Percentiles rank a stretch among this genome's conserved stretches.
These are phyloP conservation scores for Rhodotorula babjevae DNA, from an alignment of 768 basidiomycete genomes.

Conservation along the genomic window DNA sequence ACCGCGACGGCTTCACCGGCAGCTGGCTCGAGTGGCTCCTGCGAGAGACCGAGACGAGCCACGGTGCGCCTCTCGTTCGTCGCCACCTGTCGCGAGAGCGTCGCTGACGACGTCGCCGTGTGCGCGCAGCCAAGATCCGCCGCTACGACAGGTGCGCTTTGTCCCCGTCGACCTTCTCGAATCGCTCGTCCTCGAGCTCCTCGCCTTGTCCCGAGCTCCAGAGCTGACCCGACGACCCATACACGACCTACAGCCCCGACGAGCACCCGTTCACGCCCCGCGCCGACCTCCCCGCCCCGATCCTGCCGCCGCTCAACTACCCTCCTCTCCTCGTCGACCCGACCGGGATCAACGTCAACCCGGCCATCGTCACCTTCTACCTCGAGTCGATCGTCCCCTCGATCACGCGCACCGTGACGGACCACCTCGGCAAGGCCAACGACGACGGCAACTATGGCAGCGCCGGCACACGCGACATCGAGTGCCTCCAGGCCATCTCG, in stretches of 20 bases:
- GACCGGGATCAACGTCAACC: slow-evolving; percentile 69
- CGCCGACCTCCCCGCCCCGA: slow-evolving; percentile 67
- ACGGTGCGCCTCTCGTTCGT: slow-evolving; percentile 59
- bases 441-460: slow-evolving; percentile 99
- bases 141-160: slow-evolving; percentile 79
- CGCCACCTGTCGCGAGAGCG: background rate
- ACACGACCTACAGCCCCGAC: slow-evolving; percentile 66
- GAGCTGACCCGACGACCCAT: background rate
- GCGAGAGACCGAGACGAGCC: slow-evolving; percentile 88
- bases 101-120: slow-evolving; percentile 3
- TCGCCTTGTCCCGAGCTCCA: background rate
- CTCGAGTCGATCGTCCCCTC: slow-evolving; percentile 78
- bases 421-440: slow-evolving; percentile 65
- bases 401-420: slow-evolving; percentile 70
- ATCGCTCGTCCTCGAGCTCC: background rate
- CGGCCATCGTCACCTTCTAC: slow-evolving; percentile 84
- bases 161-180: background rate
- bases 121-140: slow-evolving; percentile 73
- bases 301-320: slow-evolving; percentile 67
- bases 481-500: slow-evolving; percentile 95
- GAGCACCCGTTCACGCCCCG: slow-evolving; percentile 86
- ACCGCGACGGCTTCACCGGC: slow-evolving; percentile 66
- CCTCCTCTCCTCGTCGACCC: slow-evolving; percentile 75
- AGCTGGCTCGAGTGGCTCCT: slow-evolving; percentile 98
- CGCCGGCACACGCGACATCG: slow-evolving; percentile 87